Conservation (phyloP, 2,329 filamentous ascomycete genomes). For the Ophiosphaerella narmari region DNA sequence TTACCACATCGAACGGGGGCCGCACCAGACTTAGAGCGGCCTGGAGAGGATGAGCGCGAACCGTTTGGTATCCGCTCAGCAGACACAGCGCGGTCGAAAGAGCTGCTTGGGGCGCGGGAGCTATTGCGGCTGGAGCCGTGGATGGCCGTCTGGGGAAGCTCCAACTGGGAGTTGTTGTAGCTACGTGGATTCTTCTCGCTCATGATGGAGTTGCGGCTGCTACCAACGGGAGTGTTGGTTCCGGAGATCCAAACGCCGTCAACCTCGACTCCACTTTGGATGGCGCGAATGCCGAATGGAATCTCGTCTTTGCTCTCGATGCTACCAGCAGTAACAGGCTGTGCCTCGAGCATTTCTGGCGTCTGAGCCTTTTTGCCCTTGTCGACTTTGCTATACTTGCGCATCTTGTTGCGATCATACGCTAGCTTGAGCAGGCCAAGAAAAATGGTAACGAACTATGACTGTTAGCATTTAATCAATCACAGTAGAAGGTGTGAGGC, state of each 20-base stretch:
- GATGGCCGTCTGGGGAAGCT: slow-evolving; percentile 35
- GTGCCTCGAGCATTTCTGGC: slow-evolving; percentile 69
- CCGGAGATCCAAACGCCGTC: slow-evolving; percentile 72
- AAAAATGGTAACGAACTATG: slow-evolving; percentile 66
- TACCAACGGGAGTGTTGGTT: slow-evolving; percentile 49
- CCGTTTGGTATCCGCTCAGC: slow-evolving; percentile 41
- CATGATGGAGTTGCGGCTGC: slow-evolving; percentile 41
- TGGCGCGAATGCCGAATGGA: slow-evolving; percentile 83
- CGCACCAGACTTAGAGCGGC: slow-evolving; percentile 32
- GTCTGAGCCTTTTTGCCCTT: slow-evolving; percentile 49
- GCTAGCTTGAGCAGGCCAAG: slow-evolving; percentile 69
- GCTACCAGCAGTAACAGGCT: slow-evolving; percentile 55
- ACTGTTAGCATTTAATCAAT: slow-evolving; percentile 28
- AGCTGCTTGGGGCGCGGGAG: slow-evolving; percentile 38
- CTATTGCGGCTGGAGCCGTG: slow-evolving; percentile 42
- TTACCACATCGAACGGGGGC: slow-evolving; percentile 45
- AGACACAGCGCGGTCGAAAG: slow-evolving; percentile 46
- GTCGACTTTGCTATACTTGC: slow-evolving; percentile 49
- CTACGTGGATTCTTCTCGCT: slow-evolving; percentile 37
- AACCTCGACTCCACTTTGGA: slow-evolving; percentile 80
- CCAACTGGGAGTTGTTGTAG: slow-evolving; percentile 39
- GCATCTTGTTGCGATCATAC: slow-evolving; percentile 48
- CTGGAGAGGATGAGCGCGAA: slow-evolving; percentile 39
- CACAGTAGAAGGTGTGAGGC: slow-evolving; percentile 6
- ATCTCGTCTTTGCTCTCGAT: slow-evolving; percentile 65